phyloP scores from a whole-genome alignment of 805 yeast genomes.

The Cyberlindnera subsufficiens region DNA sequence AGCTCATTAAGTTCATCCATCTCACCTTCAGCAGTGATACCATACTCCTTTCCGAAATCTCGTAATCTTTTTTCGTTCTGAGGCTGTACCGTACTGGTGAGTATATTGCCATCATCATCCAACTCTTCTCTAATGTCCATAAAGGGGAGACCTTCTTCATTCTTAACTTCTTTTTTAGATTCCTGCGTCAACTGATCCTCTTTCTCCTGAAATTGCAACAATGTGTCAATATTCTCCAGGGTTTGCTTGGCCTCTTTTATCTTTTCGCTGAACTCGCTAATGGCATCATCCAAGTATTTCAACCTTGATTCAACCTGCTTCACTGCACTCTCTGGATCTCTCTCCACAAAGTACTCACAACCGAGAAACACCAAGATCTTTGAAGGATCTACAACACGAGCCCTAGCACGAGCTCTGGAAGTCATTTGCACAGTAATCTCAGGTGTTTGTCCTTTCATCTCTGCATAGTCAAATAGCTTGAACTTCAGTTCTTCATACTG shows the following conservation, averaged over 20 bases:
- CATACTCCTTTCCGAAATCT: slow-evolving; percentile 18
- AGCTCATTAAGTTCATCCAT: slow-evolving; percentile 27
- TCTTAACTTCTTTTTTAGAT: slow-evolving; percentile 11
- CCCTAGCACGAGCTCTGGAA: slow-evolving; percentile 16
- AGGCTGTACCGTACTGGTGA: slow-evolving; percentile 39
- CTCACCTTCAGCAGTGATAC: slow-evolving; percentile 3
- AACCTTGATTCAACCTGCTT: slow-evolving; percentile 25
- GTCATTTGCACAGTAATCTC: slow-evolving; percentile 14
- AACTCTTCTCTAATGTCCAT: slow-evolving; percentile 82
- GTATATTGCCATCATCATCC: slow-evolving; percentile 76
- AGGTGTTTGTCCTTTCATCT: slow-evolving; percentile 7
- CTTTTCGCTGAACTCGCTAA: slow-evolving; percentile 33
- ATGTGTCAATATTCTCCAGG: slow-evolving; percentile 23
- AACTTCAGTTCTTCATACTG: slow-evolving; percentile 19
- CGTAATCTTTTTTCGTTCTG: slow-evolving; percentile 23
- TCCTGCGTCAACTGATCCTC: slow-evolving; percentile 4
- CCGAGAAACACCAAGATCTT: slow-evolving; percentile 31
- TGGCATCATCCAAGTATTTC: slow-evolving; percentile 29
- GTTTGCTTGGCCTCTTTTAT: slow-evolving; percentile 34
- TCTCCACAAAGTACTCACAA: slow-evolving; percentile 35
- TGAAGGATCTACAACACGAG: slow-evolving; percentile 16
- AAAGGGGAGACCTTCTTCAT: slow-evolving; percentile 51
- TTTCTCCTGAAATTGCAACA: slow-evolving; percentile 13
- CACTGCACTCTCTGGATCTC: slow-evolving; percentile 25
- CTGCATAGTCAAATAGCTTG: slow-evolving; percentile 14